Base-by-base conservation (phyloP, 768 basidiomycete species). In the Boletus bicolor region DNA sequence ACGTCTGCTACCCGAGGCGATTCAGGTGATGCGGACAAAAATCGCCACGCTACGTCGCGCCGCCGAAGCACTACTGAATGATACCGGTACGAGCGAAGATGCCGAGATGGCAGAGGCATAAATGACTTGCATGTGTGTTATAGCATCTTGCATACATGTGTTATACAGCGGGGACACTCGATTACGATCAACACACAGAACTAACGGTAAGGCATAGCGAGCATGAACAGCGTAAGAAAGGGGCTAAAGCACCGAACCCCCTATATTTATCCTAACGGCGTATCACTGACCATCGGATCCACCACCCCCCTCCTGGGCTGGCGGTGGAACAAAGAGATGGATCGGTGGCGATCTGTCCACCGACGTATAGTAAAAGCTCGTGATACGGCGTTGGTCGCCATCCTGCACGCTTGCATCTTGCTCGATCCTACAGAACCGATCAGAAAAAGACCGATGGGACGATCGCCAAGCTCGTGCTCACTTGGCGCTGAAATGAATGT, bases 21-120 rank as follows among this genome's bases (percentile, higher is more conserved):
- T 94, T 59, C 76, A 79, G 28, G 86, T 97, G 44, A 86, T 98
- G 83, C 79, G 93, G 44, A 78, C 78, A 37, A 98, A 98, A 68
- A 82, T 97, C 17, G 72, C 76, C 4, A 74, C 72, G 5, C 76
- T 91, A 17, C 77, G 79, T 41, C 71, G 73, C 14, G 87, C 86
- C 0, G 85, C 84, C 2, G 79, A 84, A 67, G 78, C 75, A 7
- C 72, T 91, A 10, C 72, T 82, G 24, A 75, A 77, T 30, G 76
- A 79, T 48, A 61, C 65, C 24, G 71, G 59, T 44, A 38, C 77
- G 38, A 75, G 74, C 44, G 76, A 64, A 32, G 85, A 87, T 62
- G 75, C 83, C 17, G 75, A 79, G 44, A 87, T 87, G 86, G 73
- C 64, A 26, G 77, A 77, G 46, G 59, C 61, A 49, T 76, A 68